Conservation (phyloP, 2,329 filamentous ascomycete genomes). For the Penicillium sclerotiorum region DNA sequence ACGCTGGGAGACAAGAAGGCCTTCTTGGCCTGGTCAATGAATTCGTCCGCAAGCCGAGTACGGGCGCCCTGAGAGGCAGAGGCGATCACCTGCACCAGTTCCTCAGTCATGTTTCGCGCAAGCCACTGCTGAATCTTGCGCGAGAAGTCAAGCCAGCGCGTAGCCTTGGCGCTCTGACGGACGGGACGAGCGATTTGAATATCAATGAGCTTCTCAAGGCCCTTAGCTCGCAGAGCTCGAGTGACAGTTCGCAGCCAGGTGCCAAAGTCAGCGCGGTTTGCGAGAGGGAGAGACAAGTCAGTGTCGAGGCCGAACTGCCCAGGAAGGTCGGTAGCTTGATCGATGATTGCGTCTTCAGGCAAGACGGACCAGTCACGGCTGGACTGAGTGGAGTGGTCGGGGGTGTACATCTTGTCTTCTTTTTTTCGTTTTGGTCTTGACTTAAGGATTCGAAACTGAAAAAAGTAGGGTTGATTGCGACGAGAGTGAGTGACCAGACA, state of each 20-base stretch:
- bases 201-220: conserved; percentile 3
- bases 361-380: too few relatives aligned
- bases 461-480: too few relatives aligned
- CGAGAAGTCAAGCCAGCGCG: conserved; percentile 1
- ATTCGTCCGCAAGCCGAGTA: conserved; percentile 2
- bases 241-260: background rate
- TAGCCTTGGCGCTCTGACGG: background rate
- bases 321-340: too few relatives aligned
- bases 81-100: background rate
- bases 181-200: background rate
- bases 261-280: too few relatives aligned
- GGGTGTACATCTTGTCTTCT: too few relatives aligned
- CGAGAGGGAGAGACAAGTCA: too few relatives aligned
- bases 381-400: too few relatives aligned
- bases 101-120: background rate
- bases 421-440: too few relatives aligned
- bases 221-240: background rate
- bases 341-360: too few relatives aligned
- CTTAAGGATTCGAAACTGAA: too few relatives aligned
- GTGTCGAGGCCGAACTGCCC: too few relatives aligned
- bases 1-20: background rate
- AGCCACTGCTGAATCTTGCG: background rate
- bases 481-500: too few relatives aligned
- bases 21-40: background rate
- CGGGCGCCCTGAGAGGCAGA: background rate